Evolutionary conservation across 1,284 basidiomycete genomes (phyloP), one percentile per base, ranked within the genome.

Genomic region (Austroboletus niveus): DNA sequence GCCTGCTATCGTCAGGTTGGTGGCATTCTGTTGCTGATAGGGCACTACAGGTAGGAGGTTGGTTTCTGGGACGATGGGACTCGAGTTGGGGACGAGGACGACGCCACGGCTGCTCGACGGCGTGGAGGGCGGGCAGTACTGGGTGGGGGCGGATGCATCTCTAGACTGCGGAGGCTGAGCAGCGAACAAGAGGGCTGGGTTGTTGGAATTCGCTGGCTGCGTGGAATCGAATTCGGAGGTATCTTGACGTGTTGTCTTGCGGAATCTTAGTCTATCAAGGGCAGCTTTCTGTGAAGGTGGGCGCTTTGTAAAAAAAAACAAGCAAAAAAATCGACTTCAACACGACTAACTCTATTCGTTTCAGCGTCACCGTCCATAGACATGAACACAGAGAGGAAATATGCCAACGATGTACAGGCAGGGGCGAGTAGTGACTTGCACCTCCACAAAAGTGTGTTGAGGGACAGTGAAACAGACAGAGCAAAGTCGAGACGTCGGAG

Each of bases 51-150:
- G 48, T 11, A 63, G 69, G 57, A 65, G 59, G 44, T 66, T 61
- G 3, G 49, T 50, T 47, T 83, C 78, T 40, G 74, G 65, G 31
- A 61, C 59, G 30, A 77, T 60, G 42, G 87, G 85, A 60, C 86
- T 89, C 49, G 89, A 90, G 69, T 77, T 85, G 32, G 87, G 87
- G 29, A 87, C 86, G 48, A 90, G 81, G 47, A 90, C 69, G 48
- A 72, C 80, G 63, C 79, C 81, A 22, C 49, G 61, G 40, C 51
- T 29, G 39, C 72, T 61, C 30, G 74, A 66, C 4, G 67, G 63
- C 35, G 73, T 68, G 43, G 72, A 56, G 24, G 70, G 58, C 1
- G 69, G 60, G 58, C 77, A 77, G 68, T 69, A 79, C 56, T 73
- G 75, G 46, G 75, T 73, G 65, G 73, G 60, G 30, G 71, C 58